A percentile compares a stretch with the other conserved stretches of the same genome.
Evolutionary conservation across 2,329 filamentous ascomycete species (phyloP).

Genomic region (Sporothrix globosa): DNA sequence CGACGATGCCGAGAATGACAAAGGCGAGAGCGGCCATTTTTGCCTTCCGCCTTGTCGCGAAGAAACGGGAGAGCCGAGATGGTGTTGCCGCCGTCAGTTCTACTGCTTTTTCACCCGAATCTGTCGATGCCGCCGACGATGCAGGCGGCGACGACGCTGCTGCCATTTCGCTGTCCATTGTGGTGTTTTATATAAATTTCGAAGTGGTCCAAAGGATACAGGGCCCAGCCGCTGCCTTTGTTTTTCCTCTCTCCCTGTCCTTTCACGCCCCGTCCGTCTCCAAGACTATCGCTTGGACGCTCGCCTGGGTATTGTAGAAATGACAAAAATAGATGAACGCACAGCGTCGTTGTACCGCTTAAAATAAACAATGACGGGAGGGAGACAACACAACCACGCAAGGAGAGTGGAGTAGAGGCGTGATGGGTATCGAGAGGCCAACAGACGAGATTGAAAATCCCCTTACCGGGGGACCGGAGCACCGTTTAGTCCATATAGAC

Average conservation of each 20-base stretch:
- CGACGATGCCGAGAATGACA: conserved; percentile 33
- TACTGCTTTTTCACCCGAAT: conserved; percentile 4
- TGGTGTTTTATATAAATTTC: not conserved
- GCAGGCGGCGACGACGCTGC: not conserved
- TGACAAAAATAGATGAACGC: conserved; percentile 15
- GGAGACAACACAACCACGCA: not conserved
- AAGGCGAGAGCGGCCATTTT: conserved; percentile 34
- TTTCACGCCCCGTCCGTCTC: not conserved
- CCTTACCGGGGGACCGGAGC: conserved; percentile 23
- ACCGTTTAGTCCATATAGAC: conserved; percentile 23
- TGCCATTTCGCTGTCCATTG: not conserved
- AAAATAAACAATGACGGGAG: conserved; percentile 5
- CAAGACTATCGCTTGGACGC: conserved; percentile 14
- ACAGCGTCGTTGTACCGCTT: not conserved
- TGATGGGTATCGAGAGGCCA: conserved; percentile 3
- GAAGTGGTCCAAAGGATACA: not conserved
- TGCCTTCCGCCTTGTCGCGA: conserved; percentile 25
- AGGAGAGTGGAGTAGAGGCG: not conserved
- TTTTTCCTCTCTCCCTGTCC: not conserved
- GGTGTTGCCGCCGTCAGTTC: not conserved
- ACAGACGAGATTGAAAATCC: conserved; percentile 14
- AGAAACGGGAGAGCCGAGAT: conserved; percentile 24
- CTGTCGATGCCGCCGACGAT: conserved; percentile 18
- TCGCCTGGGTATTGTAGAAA: conserved; percentile 26
- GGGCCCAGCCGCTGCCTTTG: conserved; percentile 21